Evolutionary conservation across 2,329 filamentous ascomycete species (phyloP), one percentile per base, ranked within the genome.

Genomic region (Pseudogymnoascus sp.): DNA sequence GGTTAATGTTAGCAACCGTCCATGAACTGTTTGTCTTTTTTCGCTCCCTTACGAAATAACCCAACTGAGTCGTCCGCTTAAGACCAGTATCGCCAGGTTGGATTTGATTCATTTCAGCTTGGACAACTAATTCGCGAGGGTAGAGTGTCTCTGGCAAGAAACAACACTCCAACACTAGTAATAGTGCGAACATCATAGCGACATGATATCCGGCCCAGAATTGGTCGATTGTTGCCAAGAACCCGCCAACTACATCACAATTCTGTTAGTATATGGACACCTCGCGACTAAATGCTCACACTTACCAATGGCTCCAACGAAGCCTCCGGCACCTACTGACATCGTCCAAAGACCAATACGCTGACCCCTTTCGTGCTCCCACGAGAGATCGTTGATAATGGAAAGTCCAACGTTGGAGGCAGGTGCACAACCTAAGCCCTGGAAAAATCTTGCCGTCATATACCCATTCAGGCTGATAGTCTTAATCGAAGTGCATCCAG

Each of bases 401-500:
- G 80, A 80, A 68, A 84, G 74, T 0, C 82, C 82, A 11, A 84
- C 79, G 1, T 79, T 84, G 4, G 80, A 75, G 1, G 78, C 80
- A 4, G 82, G 82, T 42, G 78, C 77, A 12, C 81, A 80, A 0
- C 82, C 82, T 8, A 84, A 74, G 0, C 82, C 82, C 67, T 85
- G 82, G 67, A 84, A 82, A 67, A 84, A 83, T 2, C 83, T 73
- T 1, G 80, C 80, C n/a, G 79, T 78, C 80, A 85, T 82, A 69
- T 84, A 84, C 0, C 77, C 77, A 1, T 70, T 66, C 67, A 82
- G 82, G 4, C 62, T 71, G 28, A 70, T 69, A 4, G 71, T 66
- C 14, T 74, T 70, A 5, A 73, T 66, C 8, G 74, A 71, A 28
- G 72, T 73, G 59, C 74, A 73, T 41, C 74, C 64, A 36, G 71